Evolutionary conservation across 441 rosid species (phyloP).

Genomic region (Erodium texanum): DNA sequence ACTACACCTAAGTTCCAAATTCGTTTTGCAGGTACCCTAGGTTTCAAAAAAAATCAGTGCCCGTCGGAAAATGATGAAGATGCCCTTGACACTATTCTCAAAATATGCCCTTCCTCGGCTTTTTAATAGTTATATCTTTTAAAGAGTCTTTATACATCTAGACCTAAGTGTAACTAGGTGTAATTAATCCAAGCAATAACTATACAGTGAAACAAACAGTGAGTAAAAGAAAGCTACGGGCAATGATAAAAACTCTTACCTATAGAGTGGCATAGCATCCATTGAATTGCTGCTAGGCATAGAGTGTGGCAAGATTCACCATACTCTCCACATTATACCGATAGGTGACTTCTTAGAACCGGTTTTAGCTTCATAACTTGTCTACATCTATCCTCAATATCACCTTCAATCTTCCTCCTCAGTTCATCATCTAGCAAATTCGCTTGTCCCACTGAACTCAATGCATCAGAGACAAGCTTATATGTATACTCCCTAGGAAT

Average conservation of each 20-base stretch:
- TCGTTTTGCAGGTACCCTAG: no score
- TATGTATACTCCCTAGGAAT: constrained; percentile 63
- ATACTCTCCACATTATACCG: background rate
- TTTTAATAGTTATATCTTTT: no score
- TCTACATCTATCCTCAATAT: constrained; percentile 41
- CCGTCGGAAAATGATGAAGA: no score
- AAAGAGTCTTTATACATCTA: no score
- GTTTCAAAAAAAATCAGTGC: no score
- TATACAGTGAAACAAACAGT: background rate
- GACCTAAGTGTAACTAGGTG: no score
- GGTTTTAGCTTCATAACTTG: constrained; percentile 54
- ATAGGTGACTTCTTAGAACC: constrained; percentile 23
- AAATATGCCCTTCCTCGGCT: no score
- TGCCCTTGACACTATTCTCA: no score
- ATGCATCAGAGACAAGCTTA: constrained; percentile 47
- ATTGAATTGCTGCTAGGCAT: background rate
- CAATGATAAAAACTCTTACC: background rate
- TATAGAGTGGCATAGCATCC: background rate
- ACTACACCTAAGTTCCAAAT: no score
- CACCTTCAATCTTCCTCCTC: constrained; percentile 37
- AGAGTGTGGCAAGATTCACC: background rate
- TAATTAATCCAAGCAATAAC: background rate
- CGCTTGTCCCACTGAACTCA: constrained; percentile 29
- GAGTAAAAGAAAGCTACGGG: background rate
- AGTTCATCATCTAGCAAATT: constrained; percentile 29